Percentiles rank a stretch among this genome's conserved stretches.
Evolutionary conservation across 2,329 filamentous ascomycete genomes (phyloP).

Genomic region (Pseudogymnoascus sp.): DNA sequence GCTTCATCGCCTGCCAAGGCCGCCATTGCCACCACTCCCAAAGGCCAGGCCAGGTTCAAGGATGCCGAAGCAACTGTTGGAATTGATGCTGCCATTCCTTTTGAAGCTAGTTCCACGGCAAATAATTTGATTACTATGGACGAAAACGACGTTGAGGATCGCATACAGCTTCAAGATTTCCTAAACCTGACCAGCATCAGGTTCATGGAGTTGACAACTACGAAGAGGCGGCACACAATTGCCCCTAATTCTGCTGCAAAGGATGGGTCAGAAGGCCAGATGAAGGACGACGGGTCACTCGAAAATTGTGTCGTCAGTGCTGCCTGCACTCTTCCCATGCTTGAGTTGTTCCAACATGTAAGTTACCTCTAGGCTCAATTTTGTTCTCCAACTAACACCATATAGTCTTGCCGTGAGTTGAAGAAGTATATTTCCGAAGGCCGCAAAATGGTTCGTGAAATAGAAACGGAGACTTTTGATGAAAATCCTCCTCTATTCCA

Average conservation of each 20-base stretch:
- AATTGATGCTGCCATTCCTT: constrained; percentile 34
- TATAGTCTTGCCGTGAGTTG: constrained; percentile 75
- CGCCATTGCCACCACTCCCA: constrained; percentile 45
- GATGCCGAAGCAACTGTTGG: constrained; percentile 35
- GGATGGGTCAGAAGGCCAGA: constrained; percentile 29
- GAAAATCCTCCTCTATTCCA: constrained; percentile 87
- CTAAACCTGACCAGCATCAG: constrained; percentile 91
- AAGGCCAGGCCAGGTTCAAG: constrained; percentile 46
- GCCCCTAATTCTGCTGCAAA: constrained; percentile 42
- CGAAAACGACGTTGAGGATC: constrained; percentile 38
- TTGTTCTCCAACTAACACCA: constrained; percentile 23
- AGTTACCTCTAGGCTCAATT: constrained; percentile 27
- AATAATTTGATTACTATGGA: constrained; percentile 36
- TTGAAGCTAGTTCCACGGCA: constrained; percentile 35
- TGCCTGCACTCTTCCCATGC: constrained; percentile 83
- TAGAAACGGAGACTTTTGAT: constrained; percentile 79
- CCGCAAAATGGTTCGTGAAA: constrained; percentile 78
- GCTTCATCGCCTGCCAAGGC: constrained; percentile 41
- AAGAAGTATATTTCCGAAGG: constrained; percentile 97
- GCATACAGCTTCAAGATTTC: constrained; percentile 83
- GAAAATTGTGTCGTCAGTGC: constrained; percentile 80
- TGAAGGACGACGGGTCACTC: constrained; percentile 48
- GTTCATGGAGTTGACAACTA: constrained; percentile 98
- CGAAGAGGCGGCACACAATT: constrained; percentile 80
- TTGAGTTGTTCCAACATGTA: constrained; percentile 88